Evolutionary conservation across 345 rosid species (phyloP), one percentile per base, ranked within the genome.

Genomic region (Salix suchowensis): DNA sequence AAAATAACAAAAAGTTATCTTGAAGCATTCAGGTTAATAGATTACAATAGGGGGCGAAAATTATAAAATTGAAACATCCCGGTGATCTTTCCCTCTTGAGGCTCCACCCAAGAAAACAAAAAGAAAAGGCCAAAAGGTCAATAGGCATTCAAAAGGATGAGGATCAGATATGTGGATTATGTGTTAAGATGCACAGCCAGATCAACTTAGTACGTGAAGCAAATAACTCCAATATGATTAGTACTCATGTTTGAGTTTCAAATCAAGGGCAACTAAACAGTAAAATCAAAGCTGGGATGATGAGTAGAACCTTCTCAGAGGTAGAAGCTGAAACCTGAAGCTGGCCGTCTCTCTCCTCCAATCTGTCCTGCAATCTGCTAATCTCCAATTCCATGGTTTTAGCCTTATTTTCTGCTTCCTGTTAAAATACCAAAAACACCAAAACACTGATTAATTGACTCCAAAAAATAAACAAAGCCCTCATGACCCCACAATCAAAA

Each of bases 401-500:
- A 39, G 87, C 96, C 79, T 86, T 91, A n/a, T 73, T 79, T 82
- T 96, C 97, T 16, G 96, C 97, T 80, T 91, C 93, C 98, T 93
- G 85, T 39, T 65, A 79, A 74, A 79, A 66, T 19, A 39, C 2
- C 16, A 67, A 23, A 64, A 78, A 55, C 21, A 61, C 60, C 30
- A 26, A 48, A 11, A 26, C 68, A 18, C 64, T 68, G 69, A 19
- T 12, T 9, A 3, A 23, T 23, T 58, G 23, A 58, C 28, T 23
- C 14, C 64, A 58, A 58, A 12, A 40, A 65, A 71, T 36, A 66
- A 78, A 24, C 26, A 67, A 71, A 74, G 66, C 58, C 73, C 78
- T 75, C 19, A 39, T 50, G 79, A 82, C 79, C 80, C 71, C 85
- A 84, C 85, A 85, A 61, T 65, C 65, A 50, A 65, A 78, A 72